Conservation (phyloP, 2,329 filamentous ascomycete genomes). For the Exophiala dermatitidis region DNA sequence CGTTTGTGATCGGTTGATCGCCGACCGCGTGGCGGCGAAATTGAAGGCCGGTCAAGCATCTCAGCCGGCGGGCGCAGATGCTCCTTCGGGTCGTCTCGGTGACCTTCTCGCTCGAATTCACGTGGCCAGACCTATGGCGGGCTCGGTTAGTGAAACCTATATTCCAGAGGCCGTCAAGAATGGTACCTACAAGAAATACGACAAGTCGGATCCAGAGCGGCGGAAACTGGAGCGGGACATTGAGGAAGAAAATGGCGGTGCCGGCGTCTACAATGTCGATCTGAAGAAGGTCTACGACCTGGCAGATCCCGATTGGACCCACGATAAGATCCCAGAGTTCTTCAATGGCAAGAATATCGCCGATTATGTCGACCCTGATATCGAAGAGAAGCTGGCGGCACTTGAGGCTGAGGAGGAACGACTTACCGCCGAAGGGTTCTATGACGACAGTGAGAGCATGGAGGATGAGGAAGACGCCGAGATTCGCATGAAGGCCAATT, state of each 20-base stretch:
- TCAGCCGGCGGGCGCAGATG: conserved; percentile 67
- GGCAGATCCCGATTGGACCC: conserved; percentile 85
- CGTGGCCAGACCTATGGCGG: conserved; percentile 86
- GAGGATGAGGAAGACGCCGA: conserved; percentile 87
- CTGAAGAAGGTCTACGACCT: conserved; percentile 82
- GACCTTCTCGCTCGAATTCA: conserved; percentile 93
- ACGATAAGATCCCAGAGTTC: conserved; percentile 90
- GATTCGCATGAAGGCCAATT: conserved; percentile 79
- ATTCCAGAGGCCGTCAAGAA: conserved; percentile 79
- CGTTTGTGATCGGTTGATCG: conserved; percentile 85
- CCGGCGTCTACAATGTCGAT: conserved; percentile 93
- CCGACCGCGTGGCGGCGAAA: conserved; percentile 90
- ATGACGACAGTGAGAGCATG: conserved; percentile 74
- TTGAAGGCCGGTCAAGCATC: conserved; percentile 83
- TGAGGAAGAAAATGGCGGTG: conserved; percentile 85
- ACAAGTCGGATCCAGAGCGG: conserved; percentile 79
- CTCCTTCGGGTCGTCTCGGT: conserved; percentile 71
- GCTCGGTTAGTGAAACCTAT: conserved; percentile 68
- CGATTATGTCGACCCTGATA: conserved; percentile 95
- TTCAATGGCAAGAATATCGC: conserved; percentile 95
- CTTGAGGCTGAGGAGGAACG: conserved; percentile 94
- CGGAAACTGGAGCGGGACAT: conserved; percentile 74
- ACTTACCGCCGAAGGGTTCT: conserved; percentile 85
- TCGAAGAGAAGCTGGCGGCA: conserved; percentile 82
- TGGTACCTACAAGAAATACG: conserved; percentile 66